phyloP scores from a whole-genome alignment of 805 yeast species.

The Yarrowia sp. region DNA sequence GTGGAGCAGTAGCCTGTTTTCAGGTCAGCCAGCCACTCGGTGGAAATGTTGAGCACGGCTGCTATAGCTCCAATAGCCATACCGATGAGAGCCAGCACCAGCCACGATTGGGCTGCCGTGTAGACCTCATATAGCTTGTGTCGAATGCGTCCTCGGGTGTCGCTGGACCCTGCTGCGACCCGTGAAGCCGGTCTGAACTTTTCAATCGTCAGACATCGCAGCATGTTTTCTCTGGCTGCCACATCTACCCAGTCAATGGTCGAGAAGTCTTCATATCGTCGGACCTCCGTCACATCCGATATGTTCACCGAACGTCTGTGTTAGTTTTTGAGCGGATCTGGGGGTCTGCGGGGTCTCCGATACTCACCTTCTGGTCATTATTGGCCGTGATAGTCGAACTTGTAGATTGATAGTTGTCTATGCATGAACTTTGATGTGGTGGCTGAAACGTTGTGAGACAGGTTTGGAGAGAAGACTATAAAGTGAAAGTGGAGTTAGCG shows the following conservation, averaged over 20 bases:
- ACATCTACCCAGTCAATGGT: constrained; percentile 69
- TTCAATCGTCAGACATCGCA: constrained; percentile 42
- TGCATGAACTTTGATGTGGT: constrained; percentile 29
- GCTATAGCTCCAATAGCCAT: constrained; percentile 81
- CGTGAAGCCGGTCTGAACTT: constrained; percentile 39
- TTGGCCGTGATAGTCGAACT: constrained; percentile 16
- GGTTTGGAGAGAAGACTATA: neutral
- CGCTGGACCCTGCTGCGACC: constrained; percentile 39
- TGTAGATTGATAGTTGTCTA: neutral
- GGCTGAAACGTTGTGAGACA: neutral
- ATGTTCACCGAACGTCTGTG: constrained; percentile 32
- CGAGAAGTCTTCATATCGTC: constrained; percentile 57
- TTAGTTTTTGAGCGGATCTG: neutral
- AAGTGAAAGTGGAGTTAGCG: neutral
- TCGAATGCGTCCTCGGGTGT: constrained; percentile 39
- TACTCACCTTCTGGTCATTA: constrained; percentile 34
- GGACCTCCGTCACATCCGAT: constrained; percentile 49
- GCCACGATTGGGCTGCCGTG: constrained; percentile 63
- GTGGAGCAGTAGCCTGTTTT: constrained; percentile 78
- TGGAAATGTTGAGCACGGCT: constrained; percentile 76
- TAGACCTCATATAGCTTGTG: constrained; percentile 42
- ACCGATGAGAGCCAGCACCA: constrained; percentile 79
- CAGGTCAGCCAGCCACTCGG: constrained; percentile 84
- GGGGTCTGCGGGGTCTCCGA: too few species aligned
- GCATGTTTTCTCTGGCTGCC: constrained; percentile 50